Evolutionary conservation across 1,139 yeast genomes (phyloP), one percentile per base, ranked within the genome.

Genomic region (Insectozyma bohioensis): DNA sequence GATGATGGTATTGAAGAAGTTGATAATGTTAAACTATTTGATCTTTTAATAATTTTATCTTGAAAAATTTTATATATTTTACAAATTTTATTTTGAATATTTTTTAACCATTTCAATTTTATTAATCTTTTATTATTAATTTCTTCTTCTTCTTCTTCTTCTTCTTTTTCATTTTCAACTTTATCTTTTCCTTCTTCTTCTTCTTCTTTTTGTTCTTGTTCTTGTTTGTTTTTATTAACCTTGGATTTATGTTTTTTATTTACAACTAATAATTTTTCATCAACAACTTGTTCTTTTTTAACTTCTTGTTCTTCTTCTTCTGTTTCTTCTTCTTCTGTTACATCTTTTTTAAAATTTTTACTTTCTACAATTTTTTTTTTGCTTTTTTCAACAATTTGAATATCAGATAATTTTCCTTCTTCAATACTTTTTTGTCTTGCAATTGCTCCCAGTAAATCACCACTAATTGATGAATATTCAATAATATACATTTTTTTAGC

Each of bases 381-480:
- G 8, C 26, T 18, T 16, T 13, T 24, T 15, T 21, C n/a, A n/a
- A n/a, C n/a, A n/a, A n/a, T n/a, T n/a, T n/a, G n/a, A n/a, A n/a
- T n/a, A n/a, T n/a, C n/a, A n/a, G n/a, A n/a, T n/a, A n/a, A n/a
- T n/a, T n/a, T n/a, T n/a, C n/a, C n/a, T n/a, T n/a, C n/a, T n/a
- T n/a, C n/a, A n/a, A n/a, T n/a, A n/a, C n/a, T n/a, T n/a, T n/a
- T n/a, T n/a, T n/a, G n/a, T n/a, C n/a, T n/a, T n/a, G n/a, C n/a
- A n/a, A n/a, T n/a, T n/a, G n/a, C n/a, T n/a, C n/a, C n/a, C n/a
- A n/a, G n/a, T n/a, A 25, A 12, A 7, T 24, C 14, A 9, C 19
- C 28, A 12, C 19, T 19, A 4, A 27, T 14, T 27, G 30, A 27
- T 8, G 30, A 27, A 20, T 26, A 31, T 15, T 31, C 30, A 24